These are phyloP conservation scores for Hemileccinum impolitum DNA, from an alignment of 768 basidiomycete genomes.

Conservation along the genomic window DNA sequence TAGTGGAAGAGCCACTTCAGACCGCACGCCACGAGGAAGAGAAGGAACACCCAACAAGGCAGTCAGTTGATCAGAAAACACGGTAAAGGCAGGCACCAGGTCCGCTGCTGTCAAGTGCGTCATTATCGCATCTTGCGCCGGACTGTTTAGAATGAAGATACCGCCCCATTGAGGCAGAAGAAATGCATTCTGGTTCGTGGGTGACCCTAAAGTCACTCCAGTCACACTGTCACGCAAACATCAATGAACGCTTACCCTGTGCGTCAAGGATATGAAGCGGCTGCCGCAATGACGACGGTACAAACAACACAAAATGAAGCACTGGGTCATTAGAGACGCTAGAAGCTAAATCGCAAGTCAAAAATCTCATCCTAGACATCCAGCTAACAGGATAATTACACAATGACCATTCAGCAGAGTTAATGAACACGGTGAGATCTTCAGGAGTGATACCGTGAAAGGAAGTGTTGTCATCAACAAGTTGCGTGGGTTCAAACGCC, in stretches of 20 bases:
- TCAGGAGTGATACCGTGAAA: constrained; percentile 67
- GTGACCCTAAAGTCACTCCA: constrained; percentile 37
- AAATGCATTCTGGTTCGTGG: constrained; percentile 63
- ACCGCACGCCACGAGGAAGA: constrained; percentile 47
- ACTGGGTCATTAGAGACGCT: constrained; percentile 92
- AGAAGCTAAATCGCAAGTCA: constrained; percentile 56
- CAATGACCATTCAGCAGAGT: constrained; percentile 94
- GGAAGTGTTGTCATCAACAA: constrained; percentile 32
- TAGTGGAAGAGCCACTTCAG: constrained; percentile 31
- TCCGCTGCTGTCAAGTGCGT: constrained; percentile 35
- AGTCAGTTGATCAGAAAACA: constrained; percentile 70
- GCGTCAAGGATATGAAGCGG: constrained; percentile 67
- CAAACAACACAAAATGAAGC: constrained; percentile 85
- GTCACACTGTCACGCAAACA: constrained; percentile 6
- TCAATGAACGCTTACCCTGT: constrained; percentile 38
- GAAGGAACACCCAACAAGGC: constrained; percentile 77
- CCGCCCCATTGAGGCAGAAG: constrained; percentile 94
- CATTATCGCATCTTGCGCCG: constrained; percentile 22
- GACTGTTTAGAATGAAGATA: constrained; percentile 72
- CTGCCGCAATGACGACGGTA: constrained; percentile 66
- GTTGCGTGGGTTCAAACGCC: constrained; percentile 61
- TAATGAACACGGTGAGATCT: constrained; percentile 89
- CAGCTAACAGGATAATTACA: constrained; percentile 46
- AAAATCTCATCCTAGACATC: neutral
- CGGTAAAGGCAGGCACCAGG: constrained; percentile 52